phyloP scores from a whole-genome alignment of 306 rosid species.

The Cicer arietinum region DNA sequence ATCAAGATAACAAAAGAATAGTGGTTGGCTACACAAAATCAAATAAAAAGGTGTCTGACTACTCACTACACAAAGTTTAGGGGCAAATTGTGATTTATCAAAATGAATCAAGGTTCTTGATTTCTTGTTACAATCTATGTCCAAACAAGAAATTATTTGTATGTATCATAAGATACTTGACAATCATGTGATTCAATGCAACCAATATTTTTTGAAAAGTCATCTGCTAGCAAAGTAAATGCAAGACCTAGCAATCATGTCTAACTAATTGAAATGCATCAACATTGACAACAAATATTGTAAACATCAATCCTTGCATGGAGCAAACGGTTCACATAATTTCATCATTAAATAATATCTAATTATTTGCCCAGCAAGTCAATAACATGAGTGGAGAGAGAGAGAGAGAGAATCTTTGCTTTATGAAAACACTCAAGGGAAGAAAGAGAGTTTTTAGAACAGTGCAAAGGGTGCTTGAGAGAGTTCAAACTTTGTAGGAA shows the following conservation, averaged over 20 bases:
- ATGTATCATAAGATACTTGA: neutral
- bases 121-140: neutral
- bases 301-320: constrained; percentile 7
- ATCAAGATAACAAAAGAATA: neutral
- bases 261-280: constrained; percentile 19
- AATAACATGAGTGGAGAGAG: neutral
- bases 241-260: constrained; percentile 10
- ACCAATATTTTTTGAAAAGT: constrained; percentile 20
- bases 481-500: constrained; percentile 19
- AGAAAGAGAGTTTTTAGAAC: constrained; percentile 22
- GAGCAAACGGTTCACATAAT: neutral
- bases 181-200: neutral
- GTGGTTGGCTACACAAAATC: neutral
- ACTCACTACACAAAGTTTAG: neutral
- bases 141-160: neutral
- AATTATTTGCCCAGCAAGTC: constrained; percentile 22
- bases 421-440: constrained; percentile 4
- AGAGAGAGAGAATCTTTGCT: neutral
- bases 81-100: neutral
- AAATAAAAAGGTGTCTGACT: neutral
- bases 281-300: constrained; percentile 20
- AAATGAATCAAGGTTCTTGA: neutral
- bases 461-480: constrained; percentile 24
- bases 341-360: constrained; percentile 25
- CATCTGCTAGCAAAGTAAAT: constrained; percentile 5